Evolutionary conservation across 257 asterid genomes (phyloP), one percentile per base, ranked within the genome.

Genomic region (Thymus quinquecostatus): DNA sequence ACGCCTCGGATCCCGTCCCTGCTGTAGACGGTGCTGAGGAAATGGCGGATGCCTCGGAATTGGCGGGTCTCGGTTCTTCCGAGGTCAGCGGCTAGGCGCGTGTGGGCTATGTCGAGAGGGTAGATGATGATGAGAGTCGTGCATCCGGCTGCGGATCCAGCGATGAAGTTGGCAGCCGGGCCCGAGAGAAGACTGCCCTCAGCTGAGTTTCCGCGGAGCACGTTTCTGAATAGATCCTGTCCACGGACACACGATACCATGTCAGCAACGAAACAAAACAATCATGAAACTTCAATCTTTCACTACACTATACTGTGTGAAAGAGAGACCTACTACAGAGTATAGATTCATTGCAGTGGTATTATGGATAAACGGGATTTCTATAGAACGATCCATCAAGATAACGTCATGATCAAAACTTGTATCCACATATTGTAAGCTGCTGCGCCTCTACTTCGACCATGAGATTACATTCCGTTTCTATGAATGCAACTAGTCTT

Each of bases 51-150:
- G 68, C 99, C 99, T 64, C 74, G 81, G 85, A 94, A 94, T 62
- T 94, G 97, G 34, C 99, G 96, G 10, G 91, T 64, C 7, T 86
- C 92, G 2, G 87, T 76, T 71, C 82, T 75, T 13, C 99, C 99
- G 10, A 94, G 89, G 78, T 94, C 98, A 27, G 98, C 97, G 7
- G 99, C 99, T 0, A 94, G 93, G 74, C 99, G 95, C 0, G 99
- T 94, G 75, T 94, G 99, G 0, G 99, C 90, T 60, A 94, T 94
- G 65, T 94, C 99, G 9, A 94, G 99, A 5, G 99, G 99, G 66
- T 94, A 94, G 82, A 94, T 86, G 60, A 94, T 85, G 79, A 94
- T 72, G 48, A 94, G 82, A 0, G 99, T 80, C 2, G 98, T 89
- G 83, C 99, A 94, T 45, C 99, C 99, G 4, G 99, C 97, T 40